Evolutionary conservation across 805 yeast species (phyloP).

Genomic region (Dipodascopsis uninucleata): DNA sequence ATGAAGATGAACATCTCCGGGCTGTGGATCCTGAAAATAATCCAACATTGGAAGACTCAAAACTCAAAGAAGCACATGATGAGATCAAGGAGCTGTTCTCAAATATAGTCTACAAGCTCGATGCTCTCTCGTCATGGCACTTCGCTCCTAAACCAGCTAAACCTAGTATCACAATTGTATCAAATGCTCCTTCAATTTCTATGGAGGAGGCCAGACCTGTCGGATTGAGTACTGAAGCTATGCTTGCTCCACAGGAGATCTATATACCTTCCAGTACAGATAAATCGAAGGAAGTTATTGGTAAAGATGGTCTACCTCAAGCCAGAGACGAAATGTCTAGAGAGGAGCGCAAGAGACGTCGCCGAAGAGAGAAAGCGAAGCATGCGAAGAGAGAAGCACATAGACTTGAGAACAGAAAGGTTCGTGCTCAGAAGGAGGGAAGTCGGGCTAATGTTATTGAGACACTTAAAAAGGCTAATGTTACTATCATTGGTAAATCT

Average conservation of each 20-base stretch:
- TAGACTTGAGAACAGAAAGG: constrained; percentile 36
- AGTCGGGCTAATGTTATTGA: constrained; percentile 63
- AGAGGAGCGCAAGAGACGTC: constrained; percentile 80
- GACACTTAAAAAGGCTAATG: constrained; percentile 64
- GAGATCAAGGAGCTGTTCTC: constrained; percentile 69
- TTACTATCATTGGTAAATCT: constrained; percentile 70
- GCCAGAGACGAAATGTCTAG: constrained; percentile 77
- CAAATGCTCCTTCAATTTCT: constrained; percentile 72
- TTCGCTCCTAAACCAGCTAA: constrained; percentile 88
- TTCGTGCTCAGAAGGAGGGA: constrained; percentile 46
- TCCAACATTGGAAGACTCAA: constrained; percentile 54
- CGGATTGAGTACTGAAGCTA: constrained; percentile 64
- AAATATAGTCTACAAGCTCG: constrained; percentile 65
- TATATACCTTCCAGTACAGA: constrained; percentile 47
- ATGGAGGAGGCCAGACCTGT: constrained; percentile 98
- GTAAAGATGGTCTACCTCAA: constrained; percentile 71
- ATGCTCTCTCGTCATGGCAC: constrained; percentile 89
- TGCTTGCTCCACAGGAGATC: constrained; percentile 93
- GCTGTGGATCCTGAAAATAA: constrained; percentile 40
- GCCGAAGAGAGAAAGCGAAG: constrained; percentile 83
- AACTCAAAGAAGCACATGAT: constrained; percentile 65
- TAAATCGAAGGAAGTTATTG: constrained; percentile 55
- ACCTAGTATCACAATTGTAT: constrained; percentile 73
- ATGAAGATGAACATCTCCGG: constrained; percentile 72
- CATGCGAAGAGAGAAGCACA: constrained; percentile 51